phyloP scores from a whole-genome alignment of 345 rosid species.

The Arabidopsis suecica region DNA sequence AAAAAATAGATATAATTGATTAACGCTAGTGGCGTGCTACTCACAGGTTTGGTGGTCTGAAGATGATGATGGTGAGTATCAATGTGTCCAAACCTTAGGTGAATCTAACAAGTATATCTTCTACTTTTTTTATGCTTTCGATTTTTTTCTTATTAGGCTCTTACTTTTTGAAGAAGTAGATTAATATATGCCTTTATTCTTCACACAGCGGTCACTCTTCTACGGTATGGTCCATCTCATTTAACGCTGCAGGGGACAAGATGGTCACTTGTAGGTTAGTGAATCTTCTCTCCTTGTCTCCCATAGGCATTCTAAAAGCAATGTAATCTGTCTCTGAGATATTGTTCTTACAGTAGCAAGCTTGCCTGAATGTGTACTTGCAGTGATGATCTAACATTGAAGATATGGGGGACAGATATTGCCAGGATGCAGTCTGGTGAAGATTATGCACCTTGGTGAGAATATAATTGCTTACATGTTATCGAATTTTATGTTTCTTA shows the following conservation, averaged over 20 bases:
- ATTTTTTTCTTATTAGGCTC: background rate
- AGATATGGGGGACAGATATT: constrained; percentile 79
- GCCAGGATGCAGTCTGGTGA: constrained; percentile 64
- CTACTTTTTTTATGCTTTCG: constrained; percentile 23
- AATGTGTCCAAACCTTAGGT: constrained; percentile 73
- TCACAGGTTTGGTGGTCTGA: constrained; percentile 97
- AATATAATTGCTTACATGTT: constrained; percentile 30
- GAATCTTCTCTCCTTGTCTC: constrained; percentile 3
- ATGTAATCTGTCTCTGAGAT: constrained; percentile 15
- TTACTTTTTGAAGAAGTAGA: constrained; percentile 22
- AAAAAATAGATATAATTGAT: background rate
- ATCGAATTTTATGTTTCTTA: constrained; percentile 21
- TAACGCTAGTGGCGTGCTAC: constrained; percentile 5
- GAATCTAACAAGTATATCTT: constrained; percentile 71
- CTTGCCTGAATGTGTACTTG: constrained; percentile 47
- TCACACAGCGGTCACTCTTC: constrained; percentile 86
- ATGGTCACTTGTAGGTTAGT: constrained; percentile 93
- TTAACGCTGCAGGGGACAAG: constrained; percentile 82
- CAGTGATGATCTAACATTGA: constrained; percentile 96
- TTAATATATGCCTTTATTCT: constrained; percentile 29
- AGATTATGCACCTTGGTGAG: constrained; percentile 85
- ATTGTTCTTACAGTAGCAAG: constrained; percentile 19
- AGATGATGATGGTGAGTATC: constrained; percentile 80
- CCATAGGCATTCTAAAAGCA: background rate
- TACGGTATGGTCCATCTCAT: constrained; percentile 84